Conservation (phyloP, 1,284 basidiomycete genomes). For the Malassezia brasiliensis region DNA sequence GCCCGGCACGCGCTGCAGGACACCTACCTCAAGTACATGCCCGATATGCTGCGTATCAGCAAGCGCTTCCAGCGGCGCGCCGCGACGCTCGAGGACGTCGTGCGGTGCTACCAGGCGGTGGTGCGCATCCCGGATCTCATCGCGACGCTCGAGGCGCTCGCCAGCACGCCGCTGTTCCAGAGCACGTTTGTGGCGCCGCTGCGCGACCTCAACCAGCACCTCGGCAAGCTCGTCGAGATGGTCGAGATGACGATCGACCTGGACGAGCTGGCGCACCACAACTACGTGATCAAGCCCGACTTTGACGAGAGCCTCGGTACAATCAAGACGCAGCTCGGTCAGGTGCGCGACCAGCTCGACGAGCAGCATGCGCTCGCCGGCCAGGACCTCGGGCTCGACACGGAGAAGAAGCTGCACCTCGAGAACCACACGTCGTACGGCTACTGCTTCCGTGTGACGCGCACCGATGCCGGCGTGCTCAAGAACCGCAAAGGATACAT, state of each 20-base stretch:
- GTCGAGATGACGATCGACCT: constrained; percentile 92
- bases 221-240: constrained; percentile 69
- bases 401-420: constrained; percentile 90
- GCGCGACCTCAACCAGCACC: constrained; percentile 18
- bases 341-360: constrained; percentile 71
- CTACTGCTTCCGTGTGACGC: constrained; percentile 81
- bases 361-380: constrained; percentile 68
- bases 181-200: constrained; percentile 31
- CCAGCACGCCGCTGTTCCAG: constrained; percentile 20
- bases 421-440: constrained; percentile 86
- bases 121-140: constrained; percentile 67
- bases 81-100: constrained; percentile 85
- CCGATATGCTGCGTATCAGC: constrained; percentile 83
- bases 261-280: constrained; percentile 69
- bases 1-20: constrained; percentile 66
- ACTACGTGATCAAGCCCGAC: constrained; percentile 85
- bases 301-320: constrained; percentile 68
- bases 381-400: constrained; percentile 67
- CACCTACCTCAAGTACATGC: constrained; percentile 78
- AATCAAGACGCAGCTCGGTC: constrained; percentile 61
- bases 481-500: constrained; percentile 64
- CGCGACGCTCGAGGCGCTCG: constrained; percentile 53
- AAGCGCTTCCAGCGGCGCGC: constrained; percentile 80
- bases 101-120: constrained; percentile 73
- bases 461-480: constrained; percentile 65